Conservation (phyloP, 805 yeast species). For the Metschnikowia reukaufii region DNA sequence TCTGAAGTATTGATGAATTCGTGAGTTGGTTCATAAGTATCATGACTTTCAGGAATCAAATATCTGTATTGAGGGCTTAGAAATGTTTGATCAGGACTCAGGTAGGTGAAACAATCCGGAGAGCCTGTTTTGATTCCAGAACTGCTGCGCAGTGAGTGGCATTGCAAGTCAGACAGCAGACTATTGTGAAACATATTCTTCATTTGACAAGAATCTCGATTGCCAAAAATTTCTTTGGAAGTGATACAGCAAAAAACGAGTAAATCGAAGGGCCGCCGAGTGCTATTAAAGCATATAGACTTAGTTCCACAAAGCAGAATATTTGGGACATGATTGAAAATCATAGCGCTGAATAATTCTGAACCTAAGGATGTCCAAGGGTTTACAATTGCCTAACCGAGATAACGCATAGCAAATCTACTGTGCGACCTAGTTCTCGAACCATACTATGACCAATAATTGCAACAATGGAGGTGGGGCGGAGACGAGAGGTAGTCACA, state of each 20-base stretch:
- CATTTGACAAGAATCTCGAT: neutral
- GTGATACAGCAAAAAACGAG: constrained; percentile 3
- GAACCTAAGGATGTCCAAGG: constrained; percentile 8
- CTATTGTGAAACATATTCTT: constrained; percentile 8
- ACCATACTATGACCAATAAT: constrained; percentile 2
- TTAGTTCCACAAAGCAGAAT: constrained; percentile 6
- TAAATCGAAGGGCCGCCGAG: constrained; percentile 7
- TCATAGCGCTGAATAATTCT: constrained; percentile 9
- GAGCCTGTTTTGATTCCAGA: constrained; percentile 9
- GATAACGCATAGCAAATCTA: constrained; percentile 13
- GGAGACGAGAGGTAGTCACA: constrained; percentile 2
- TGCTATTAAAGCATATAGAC: constrained; percentile 12
- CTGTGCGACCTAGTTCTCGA: constrained; percentile 11
- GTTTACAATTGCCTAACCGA: constrained; percentile 13
- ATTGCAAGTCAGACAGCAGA: constrained; percentile 13
- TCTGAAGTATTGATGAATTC: constrained; percentile 9
- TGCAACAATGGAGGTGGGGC: constrained; percentile 12
- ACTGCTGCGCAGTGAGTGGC: constrained; percentile 12
- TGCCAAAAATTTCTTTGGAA: neutral
- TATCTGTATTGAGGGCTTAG: constrained; percentile 10
- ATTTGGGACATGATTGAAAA: constrained; percentile 1
- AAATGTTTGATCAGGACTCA: constrained; percentile 8
- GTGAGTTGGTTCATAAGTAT: constrained; percentile 2
- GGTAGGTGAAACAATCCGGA: constrained; percentile 4
- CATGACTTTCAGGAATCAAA: constrained; percentile 4